Base-by-base conservation (phyloP, 495 filamentous ascomycete genomes). In the Aspergillus homomorphus region DNA sequence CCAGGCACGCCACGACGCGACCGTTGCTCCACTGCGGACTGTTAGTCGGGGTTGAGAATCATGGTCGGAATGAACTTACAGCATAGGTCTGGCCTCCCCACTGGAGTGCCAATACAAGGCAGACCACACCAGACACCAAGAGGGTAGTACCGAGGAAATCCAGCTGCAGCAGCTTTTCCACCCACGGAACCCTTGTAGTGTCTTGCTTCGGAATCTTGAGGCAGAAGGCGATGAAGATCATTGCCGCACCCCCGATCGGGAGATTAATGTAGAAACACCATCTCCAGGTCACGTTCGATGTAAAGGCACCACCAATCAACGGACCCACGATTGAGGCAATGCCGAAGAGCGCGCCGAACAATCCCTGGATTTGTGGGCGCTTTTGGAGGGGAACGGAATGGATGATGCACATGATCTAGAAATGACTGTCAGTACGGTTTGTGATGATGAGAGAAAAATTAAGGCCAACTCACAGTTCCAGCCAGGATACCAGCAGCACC, bases 241-340 rank as follows among this genome's bases (percentile, higher is more conserved):
- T 58, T 1, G 75, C 65, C 10, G 77, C 72, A 22, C 68, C 80
- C 15, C 81, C 81, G 4, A 87, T 71, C 16, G 84, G 82, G 26
- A 86, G 75, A 59, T 84, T 86, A 59, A 85, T 81, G 62, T 83
- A 84, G 61, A 86, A 84, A 63, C 82, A 84, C 78, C 77, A 82
- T 73, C 82, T 53, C 69, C 65, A 72, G 1, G 63, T 63, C 6
- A 68, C 67, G 41, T 59, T 18, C 4, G 46, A 54, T 4, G 66
- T 68, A 49, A 69, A 65, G 0, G 61, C 60, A 20, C 73, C 71
- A 10, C 72, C 71, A 4, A 76, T 53, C 10, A 76, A 56, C 7
- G 74, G 73, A 0, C 71, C 73, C 1, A 80, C 8, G 63, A 80
- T 81, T 7, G 83, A 84, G 0, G 84, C 74, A 48, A 83, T 69